Percentiles rank a stretch among this genome's conserved stretches.
phyloP scores from a whole-genome alignment of 768 basidiomycete species.

The Rhizopogon vulgaris region DNA sequence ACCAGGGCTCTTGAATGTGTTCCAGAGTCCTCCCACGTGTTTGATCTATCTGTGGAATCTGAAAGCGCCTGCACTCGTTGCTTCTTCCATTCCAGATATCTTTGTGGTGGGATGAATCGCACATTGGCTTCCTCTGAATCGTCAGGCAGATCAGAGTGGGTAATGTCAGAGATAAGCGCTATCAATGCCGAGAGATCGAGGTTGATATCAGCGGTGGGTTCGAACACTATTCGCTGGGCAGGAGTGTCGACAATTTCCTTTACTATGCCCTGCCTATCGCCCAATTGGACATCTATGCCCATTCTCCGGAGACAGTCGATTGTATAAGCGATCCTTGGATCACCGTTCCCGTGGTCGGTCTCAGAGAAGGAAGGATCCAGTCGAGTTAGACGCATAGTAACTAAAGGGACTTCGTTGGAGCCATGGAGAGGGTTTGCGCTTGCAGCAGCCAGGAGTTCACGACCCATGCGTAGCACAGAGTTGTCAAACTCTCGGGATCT shows the following conservation, averaged over 20 bases:
- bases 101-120: constrained; percentile 57
- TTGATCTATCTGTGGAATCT: background rate
- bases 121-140: constrained; percentile 50
- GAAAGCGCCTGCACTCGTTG: constrained; percentile 13
- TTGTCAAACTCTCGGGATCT: constrained; percentile 59
- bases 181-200: constrained; percentile 83
- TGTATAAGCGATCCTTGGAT: constrained; percentile 58
- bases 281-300: constrained; percentile 64
- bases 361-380: constrained; percentile 39
- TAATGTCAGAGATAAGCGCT: constrained; percentile 77
- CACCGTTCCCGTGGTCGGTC: constrained; percentile 24
- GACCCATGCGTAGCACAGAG: constrained; percentile 65
- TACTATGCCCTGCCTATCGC: constrained; percentile 36
- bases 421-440: constrained; percentile 40
- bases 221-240: constrained; percentile 12
- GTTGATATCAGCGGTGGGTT: constrained; percentile 60
- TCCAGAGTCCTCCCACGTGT: constrained; percentile 26
- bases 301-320: constrained; percentile 48
- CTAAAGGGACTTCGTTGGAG: constrained; percentile 31
- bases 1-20: constrained; percentile 68
- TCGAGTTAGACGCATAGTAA: constrained; percentile 67
- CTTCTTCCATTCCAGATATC: constrained; percentile 57
- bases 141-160: constrained; percentile 61
- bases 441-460: constrained; percentile 61
- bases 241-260: constrained; percentile 13